Base-by-base conservation (phyloP, 2,329 filamentous ascomycete species). In the Aspergillus calidoustus region DNA sequence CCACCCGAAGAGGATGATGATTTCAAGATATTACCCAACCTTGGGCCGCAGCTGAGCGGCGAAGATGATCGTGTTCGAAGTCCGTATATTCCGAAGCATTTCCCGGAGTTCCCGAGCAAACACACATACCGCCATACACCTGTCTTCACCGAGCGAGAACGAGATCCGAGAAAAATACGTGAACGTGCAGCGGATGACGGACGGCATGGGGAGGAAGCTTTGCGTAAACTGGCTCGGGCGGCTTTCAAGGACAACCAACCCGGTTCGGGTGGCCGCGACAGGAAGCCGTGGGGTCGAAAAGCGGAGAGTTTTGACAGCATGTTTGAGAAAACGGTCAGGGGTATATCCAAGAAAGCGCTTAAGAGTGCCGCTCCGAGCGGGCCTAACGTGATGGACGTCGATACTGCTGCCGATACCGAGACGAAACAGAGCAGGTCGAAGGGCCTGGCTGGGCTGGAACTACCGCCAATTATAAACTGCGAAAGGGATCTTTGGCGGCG, bases 121-220 rank as follows among this genome's bases (percentile, higher is more conserved):
- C 87, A 90, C 72, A 88, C 88, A 1, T 90, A 87, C 77, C 83
- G 83, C 66, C 76, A 83, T 28, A 89, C 87, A 1, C 79, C 85
- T 0, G 84, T 89, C 4, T 88, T 82, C 64, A 82, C 84, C 1
- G 74, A 83, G 44, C 82, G 87, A 62, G 86, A 89, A 64, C 83
- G 79, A 38, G 87, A 89, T 66, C 82, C 86, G 3, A 79, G 86
- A 43, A 83, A 81, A 65, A 85, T 89, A 51, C 77, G 86, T 43
- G 88, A 90, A 70, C 81, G 83, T 60, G 87, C 87, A 4, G 89
- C 87, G 3, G 83, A 89, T 69, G 88, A 90, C 71, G 87, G 87
- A 15, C 82, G 88, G 50, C 74, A 87, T 62, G 88, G 87, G 7
- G 88, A 90, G 72, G 85, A 89, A 68, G 87, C 87, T 22, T 74